Percentiles rank a stretch among this genome's conserved stretches.
These are phyloP conservation scores for Streptanthus diversifolius DNA, from an alignment of 345 rosid species.

Conservation along the genomic window DNA sequence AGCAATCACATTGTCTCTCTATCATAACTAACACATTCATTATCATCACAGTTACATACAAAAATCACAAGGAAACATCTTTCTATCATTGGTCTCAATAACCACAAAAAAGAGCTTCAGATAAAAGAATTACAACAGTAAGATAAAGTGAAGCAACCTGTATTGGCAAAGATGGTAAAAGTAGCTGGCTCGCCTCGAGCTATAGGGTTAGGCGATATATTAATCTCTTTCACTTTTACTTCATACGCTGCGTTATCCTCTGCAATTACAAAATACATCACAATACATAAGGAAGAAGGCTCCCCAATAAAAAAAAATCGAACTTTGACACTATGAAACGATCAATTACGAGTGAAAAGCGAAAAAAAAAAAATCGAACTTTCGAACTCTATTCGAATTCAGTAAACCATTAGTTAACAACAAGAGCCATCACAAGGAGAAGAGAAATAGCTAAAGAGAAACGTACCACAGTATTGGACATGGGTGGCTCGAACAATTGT, in stretches of 20 bases:
- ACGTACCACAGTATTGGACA: conserved; percentile 31
- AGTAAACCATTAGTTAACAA: background rate
- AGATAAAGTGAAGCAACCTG: conserved; percentile 46
- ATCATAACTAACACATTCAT: background rate
- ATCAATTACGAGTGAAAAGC: background rate
- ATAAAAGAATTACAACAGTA: background rate
- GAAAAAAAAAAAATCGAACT: background rate
- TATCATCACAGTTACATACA: background rate
- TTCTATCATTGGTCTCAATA: background rate
- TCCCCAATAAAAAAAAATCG: background rate
- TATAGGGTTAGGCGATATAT: conserved; percentile 61
- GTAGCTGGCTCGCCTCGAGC: conserved; percentile 52
- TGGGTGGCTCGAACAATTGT: conserved; percentile 17
- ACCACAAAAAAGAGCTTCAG: background rate
- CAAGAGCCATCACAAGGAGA: background rate
- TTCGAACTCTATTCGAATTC: background rate
- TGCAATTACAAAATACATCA: conserved; percentile 19
- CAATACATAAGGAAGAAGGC: background rate
- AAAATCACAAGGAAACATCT: background rate
- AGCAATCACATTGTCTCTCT: background rate
- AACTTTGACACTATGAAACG: background rate
- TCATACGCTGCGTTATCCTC: conserved; percentile 55
- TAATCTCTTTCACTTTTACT: conserved; percentile 55
- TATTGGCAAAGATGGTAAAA: conserved; percentile 58
- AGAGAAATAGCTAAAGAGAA: background rate